Base-by-base conservation (phyloP, 1,139 yeast genomes). In the Sugiyamaella neomexicana region DNA sequence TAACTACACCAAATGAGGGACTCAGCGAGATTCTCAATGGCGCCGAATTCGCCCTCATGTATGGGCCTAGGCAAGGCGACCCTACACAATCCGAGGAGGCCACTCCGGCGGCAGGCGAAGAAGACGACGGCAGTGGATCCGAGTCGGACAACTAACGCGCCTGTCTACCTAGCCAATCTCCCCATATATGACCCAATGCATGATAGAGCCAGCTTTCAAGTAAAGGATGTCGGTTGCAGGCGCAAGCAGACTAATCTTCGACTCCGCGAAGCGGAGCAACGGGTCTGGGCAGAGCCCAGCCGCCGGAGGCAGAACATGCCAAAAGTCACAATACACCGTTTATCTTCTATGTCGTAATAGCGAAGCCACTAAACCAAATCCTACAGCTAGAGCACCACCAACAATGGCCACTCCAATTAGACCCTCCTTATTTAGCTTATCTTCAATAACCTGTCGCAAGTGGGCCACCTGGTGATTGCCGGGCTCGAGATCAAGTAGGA, bases 391-490 rank as follows among this genome's bases (percentile, higher is more conserved):
- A 1, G 83, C 82, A 25, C 96, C 95, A 15, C 96, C 89, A 0
- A 89, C 85, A 41, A 93, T 76, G 0, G 96, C 96, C 54, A 91
- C 75, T 1, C 98, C 98, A 60, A 89, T 82, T 54, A 90, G 76
- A 0, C 97, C 96, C 67, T 93, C 95, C 52, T 32, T 49, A 32
- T 96, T 89, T 42, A 93, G 83, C 67, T 84, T 86, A 61, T 86
- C 93, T 59, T 90, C 97, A 36, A 93, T 87, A 65, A 85, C 83
- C 57, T 80, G 80, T 64, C 87, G 82, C 70, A 93, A 76, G 5
- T 82, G 80, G 47, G 76, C 69, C 2, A 91, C 96, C 70, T 93
- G 98, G 37, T 76, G 70, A 68, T 91, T 91, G 23, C 83, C 85
- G 0, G 97, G 97, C 68, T 93, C 99, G 57, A 84, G 83, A 46